Percentiles rank a stretch among this genome's conserved stretches.
Conservation (phyloP, 1,284 basidiomycete genomes). For the Entoloma clypeatum region DNA sequence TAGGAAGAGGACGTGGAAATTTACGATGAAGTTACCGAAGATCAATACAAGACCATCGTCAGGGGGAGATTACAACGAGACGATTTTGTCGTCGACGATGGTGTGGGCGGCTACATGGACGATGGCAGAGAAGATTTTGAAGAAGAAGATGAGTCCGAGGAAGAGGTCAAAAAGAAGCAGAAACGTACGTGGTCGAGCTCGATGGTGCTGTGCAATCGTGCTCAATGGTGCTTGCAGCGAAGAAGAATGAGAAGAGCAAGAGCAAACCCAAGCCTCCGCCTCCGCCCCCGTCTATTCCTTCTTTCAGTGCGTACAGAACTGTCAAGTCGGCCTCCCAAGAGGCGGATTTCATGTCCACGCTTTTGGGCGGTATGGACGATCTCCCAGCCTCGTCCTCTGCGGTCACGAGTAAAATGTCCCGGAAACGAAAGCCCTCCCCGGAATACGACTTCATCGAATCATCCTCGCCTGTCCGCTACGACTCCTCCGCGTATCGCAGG, state of each 20-base stretch:
- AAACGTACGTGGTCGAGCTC: conserved; percentile 35
- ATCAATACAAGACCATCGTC: conserved; percentile 87
- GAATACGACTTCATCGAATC: too few relatives aligned
- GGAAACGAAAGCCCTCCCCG: too few relatives aligned
- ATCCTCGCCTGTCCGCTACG: too few relatives aligned
- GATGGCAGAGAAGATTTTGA: conserved; percentile 93
- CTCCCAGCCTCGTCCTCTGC: conserved; percentile 31
- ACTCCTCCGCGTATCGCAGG: conserved; percentile 25
- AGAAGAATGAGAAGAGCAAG: conserved; percentile 46
- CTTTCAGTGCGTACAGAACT: conserved; percentile 76
- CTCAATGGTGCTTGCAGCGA: conserved; percentile 29
- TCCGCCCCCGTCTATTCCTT: conserved; percentile 48
- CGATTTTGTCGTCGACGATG: conserved; percentile 97
- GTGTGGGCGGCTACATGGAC: conserved; percentile 89
- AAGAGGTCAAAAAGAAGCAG: conserved; percentile 37
- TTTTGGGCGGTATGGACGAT: conserved; percentile 68
- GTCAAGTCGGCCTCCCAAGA: conserved; percentile 74
- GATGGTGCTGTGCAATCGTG: neutral
- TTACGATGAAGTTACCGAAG: conserved; percentile 93
- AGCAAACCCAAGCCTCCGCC: conserved; percentile 30
- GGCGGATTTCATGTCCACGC: conserved; percentile 78
- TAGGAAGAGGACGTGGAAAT: conserved; percentile 68
- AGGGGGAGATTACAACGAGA: conserved; percentile 82
- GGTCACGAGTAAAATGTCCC: too few relatives aligned
- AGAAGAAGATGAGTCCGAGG: conserved; percentile 43